Evolutionary conservation across 805 yeast species (phyloP).

Genomic region (Suhomyces kilbournensis): DNA sequence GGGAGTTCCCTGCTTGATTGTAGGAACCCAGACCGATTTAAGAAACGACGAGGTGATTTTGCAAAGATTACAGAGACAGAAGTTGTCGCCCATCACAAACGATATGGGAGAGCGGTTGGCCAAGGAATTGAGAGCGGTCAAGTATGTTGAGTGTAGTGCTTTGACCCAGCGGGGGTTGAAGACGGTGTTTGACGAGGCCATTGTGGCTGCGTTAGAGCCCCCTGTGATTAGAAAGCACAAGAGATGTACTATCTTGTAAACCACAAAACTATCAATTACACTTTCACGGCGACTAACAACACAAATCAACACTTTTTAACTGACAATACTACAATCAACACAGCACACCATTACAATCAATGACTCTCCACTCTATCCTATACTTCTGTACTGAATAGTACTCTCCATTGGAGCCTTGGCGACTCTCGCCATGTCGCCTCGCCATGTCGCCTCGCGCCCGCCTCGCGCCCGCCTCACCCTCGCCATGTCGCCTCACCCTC

Average conservation of each 20-base stretch:
- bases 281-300: too few species aligned
- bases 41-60: conserved; percentile 90
- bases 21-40: conserved; percentile 94
- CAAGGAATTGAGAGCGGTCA: conserved; percentile 89
- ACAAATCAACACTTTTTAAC: too few species aligned
- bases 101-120: conserved; percentile 93
- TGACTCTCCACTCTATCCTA: too few species aligned
- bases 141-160: conserved; percentile 97
- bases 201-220: conserved; percentile 96
- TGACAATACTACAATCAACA: background rate
- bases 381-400: too few species aligned
- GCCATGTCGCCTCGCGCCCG: too few species aligned
- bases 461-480: too few species aligned
- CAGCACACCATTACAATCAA: too few species aligned
- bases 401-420: too few species aligned
- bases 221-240: conserved; percentile 80
- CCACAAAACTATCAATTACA: too few species aligned
- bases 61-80: conserved; percentile 87
- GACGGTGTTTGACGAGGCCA: conserved; percentile 98
- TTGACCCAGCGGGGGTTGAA: conserved; percentile 94
- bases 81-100: conserved; percentile 76
- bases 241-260: conserved; percentile 80
- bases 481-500: too few species aligned
- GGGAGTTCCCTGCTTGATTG: conserved; percentile 96
- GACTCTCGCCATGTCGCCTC: too few species aligned